Evolutionary conservation across 129 eudicot genomes (phyloP).

Genomic region (Pseudognaphalium luteoalbum): DNA sequence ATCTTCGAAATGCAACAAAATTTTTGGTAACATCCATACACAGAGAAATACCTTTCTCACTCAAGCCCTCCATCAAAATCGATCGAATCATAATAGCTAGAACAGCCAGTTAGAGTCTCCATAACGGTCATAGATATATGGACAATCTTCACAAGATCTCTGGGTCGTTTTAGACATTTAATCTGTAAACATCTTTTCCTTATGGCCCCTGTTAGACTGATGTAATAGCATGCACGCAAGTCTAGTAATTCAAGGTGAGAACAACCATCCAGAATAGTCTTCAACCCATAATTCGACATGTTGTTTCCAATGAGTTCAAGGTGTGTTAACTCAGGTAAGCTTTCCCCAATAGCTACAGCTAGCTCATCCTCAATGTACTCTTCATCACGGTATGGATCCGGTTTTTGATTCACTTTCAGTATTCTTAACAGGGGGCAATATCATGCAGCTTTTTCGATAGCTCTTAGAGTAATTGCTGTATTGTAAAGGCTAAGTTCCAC

Average conservation of each 20-base stretch:
- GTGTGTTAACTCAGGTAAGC: not conserved
- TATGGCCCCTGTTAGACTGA: not conserved
- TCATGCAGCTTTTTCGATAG: not conserved
- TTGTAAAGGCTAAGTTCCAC: not conserved
- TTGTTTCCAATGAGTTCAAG: not conserved
- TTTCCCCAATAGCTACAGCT: not conserved
- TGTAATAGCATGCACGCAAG: not conserved
- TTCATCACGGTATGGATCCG: not conserved
- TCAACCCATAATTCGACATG: not conserved
- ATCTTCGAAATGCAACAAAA: not conserved
- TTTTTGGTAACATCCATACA: not conserved
- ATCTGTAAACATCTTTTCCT: not conserved
- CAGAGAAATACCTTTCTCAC: not conserved
- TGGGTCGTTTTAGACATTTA: not conserved
- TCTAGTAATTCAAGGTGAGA: not conserved
- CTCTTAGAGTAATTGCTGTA: not conserved
- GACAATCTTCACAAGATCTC: not conserved
- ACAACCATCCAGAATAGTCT: not conserved
- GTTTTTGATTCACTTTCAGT: not conserved
- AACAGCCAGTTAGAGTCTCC: not conserved
- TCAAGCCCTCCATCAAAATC: not conserved
- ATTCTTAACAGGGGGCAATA: not conserved
- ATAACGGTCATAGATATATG: not conserved
- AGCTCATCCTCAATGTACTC: not conserved
- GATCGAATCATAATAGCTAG: no score